These are phyloP conservation scores for Trichoderma pleuroti DNA, from an alignment of 2,329 filamentous ascomycete species.

Conservation along the genomic window DNA sequence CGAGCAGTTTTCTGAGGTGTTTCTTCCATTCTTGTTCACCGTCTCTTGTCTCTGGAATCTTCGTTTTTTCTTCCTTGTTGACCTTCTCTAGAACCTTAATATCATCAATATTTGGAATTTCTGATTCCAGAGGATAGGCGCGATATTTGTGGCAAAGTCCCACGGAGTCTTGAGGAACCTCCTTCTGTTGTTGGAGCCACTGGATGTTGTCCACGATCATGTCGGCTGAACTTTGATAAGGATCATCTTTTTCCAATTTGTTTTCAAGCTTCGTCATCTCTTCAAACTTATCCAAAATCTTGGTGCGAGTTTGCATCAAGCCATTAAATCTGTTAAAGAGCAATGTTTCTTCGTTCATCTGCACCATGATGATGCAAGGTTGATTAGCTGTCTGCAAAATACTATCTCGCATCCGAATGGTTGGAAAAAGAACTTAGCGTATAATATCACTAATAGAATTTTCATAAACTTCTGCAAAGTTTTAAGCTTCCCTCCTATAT, in stretches of 20 bases:
- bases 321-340: not conserved
- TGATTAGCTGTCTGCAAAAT: not conserved
- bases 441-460: not conserved
- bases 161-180: not conserved
- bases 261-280: not conserved
- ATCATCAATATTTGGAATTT: not conserved
- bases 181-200: too few species aligned
- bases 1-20: not conserved
- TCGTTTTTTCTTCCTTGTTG: accelerated
- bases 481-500: too few species aligned
- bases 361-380: not conserved
- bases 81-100: not conserved
- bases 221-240: not conserved
- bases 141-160: not conserved
- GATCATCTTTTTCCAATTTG: too few species aligned
- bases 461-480: not conserved
- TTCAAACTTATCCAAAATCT: not conserved
- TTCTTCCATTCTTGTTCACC: accelerated
- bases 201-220: not conserved
- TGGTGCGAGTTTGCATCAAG: not conserved
- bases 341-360: not conserved
- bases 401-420: accelerated
- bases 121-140: not conserved
- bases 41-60: not conserved
- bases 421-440: not conserved